These are phyloP conservation scores for Collybiopsis confluens DNA, from an alignment of 768 basidiomycete species.

Conservation along the genomic window DNA sequence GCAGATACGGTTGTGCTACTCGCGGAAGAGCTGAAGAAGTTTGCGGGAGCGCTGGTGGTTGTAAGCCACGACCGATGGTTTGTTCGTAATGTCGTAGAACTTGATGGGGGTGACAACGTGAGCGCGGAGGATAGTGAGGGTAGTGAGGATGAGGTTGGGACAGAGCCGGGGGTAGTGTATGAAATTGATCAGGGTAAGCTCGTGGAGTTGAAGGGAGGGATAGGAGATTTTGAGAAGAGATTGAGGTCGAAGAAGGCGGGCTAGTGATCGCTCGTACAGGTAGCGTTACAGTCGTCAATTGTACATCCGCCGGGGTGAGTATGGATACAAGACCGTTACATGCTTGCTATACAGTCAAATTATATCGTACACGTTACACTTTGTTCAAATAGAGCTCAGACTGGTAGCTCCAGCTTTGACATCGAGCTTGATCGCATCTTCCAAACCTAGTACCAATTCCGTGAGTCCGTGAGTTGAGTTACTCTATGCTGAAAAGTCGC, in stretches of 20 bases:
- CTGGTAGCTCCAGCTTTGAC: too few species aligned
- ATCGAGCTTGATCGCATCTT: too few species aligned
- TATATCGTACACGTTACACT: too few species aligned
- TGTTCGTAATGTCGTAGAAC: conserved; percentile 1
- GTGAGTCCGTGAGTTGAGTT: too few species aligned
- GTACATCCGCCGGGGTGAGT: neutral
- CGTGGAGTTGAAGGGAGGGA: neutral
- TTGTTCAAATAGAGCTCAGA: too few species aligned
- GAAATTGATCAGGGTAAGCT: neutral
- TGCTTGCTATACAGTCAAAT: too few species aligned
- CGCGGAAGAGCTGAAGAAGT: conserved; percentile 45
- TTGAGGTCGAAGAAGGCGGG: neutral
- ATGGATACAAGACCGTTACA: too few species aligned
- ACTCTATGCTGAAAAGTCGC: too few species aligned
- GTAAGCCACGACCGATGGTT: conserved; percentile 56
- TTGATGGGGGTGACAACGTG: neutral
- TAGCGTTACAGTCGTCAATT: neutral
- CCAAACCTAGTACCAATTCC: too few species aligned
- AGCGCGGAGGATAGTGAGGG: neutral
- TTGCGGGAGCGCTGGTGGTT: conserved; percentile 53
- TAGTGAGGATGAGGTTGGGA: neutral
- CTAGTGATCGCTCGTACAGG: too few species aligned
- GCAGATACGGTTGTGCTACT: conserved; percentile 54
- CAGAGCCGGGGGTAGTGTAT: neutral
- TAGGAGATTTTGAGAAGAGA: neutral